Evolutionary conservation across 2,329 filamentous ascomycete genomes (phyloP).

Genomic region (Xylariales sp.): DNA sequence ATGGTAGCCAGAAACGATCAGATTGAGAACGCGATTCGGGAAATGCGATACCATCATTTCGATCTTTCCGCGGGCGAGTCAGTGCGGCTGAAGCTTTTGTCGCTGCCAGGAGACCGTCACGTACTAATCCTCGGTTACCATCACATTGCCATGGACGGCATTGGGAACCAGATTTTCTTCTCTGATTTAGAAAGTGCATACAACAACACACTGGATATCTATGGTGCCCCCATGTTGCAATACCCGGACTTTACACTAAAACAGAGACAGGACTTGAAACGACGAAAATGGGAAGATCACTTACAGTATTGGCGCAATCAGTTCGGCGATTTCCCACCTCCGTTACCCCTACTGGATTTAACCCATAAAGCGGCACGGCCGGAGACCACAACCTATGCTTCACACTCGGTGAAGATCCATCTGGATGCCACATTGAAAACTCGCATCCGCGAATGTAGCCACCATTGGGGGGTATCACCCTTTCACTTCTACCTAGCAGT

Average conservation of each 20-base stretch:
- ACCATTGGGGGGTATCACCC: neutral
- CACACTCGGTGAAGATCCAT: too few relatives aligned
- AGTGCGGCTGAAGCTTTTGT: neutral
- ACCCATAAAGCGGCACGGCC: too few relatives aligned
- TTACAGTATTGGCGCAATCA: neutral
- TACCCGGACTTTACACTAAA: neutral
- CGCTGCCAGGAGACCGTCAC: neutral
- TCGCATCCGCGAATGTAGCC: neutral
- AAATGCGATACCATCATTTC: neutral
- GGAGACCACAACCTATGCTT: too few relatives aligned
- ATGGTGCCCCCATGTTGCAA: neutral
- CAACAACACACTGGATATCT: neutral
- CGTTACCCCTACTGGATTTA: neutral
- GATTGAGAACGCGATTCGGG: neutral
- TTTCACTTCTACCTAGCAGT: constrained; percentile 55
- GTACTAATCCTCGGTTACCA: neutral
- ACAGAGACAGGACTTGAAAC: neutral
- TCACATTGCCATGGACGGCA: constrained; percentile 1
- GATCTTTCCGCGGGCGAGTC: neutral
- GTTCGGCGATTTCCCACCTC: neutral
- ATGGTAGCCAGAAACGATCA: neutral
- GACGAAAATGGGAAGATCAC: neutral
- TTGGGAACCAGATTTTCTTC: neutral
- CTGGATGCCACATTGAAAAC: too few relatives aligned
- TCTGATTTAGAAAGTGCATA: neutral